These are phyloP conservation scores for Cochlearia excelsa DNA, from an alignment of 345 rosid species.

Conservation along the genomic window DNA sequence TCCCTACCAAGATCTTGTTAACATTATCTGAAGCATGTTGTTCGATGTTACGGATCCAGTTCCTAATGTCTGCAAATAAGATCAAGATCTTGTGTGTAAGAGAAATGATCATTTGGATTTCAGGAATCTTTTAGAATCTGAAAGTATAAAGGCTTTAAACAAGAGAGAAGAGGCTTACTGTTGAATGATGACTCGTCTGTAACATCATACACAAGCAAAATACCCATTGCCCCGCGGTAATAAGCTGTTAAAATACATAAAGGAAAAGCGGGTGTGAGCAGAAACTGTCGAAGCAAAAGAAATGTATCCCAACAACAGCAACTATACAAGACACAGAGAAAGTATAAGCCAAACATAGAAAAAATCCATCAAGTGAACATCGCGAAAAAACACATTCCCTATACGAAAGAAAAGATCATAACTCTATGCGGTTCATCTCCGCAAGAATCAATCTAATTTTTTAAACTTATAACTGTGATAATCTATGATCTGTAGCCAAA, in stretches of 20 bases:
- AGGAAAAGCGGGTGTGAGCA: conserved; percentile 3
- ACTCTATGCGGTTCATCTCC: too few relatives aligned
- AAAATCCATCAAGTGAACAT: too few relatives aligned
- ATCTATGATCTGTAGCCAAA: neutral
- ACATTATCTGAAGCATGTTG: conserved; percentile 99
- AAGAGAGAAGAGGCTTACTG: conserved; percentile 40
- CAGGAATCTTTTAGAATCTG: neutral
- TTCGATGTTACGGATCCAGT: conserved; percentile 99
- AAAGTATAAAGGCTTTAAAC: neutral
- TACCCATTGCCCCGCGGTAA: conserved; percentile 94
- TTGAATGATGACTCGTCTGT: conserved; percentile 88
- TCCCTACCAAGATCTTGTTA: conserved; percentile 93
- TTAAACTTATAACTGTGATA: too few relatives aligned
- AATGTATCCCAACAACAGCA: too few relatives aligned
- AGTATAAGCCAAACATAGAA: too few relatives aligned
- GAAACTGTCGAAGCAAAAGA: neutral
- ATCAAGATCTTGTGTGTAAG: conserved; percentile 8
- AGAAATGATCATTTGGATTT: neutral
- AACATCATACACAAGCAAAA: conserved; percentile 85
- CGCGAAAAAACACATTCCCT: too few relatives aligned
- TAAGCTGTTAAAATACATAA: conserved; percentile 48
- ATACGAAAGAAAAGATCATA: too few relatives aligned
- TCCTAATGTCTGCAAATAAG: conserved; percentile 74
- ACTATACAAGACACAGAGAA: too few relatives aligned
- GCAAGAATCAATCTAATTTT: too few relatives aligned